Base-by-base conservation (phyloP, 2,329 filamentous ascomycete genomes). In the Xylaria hypoxylon region DNA sequence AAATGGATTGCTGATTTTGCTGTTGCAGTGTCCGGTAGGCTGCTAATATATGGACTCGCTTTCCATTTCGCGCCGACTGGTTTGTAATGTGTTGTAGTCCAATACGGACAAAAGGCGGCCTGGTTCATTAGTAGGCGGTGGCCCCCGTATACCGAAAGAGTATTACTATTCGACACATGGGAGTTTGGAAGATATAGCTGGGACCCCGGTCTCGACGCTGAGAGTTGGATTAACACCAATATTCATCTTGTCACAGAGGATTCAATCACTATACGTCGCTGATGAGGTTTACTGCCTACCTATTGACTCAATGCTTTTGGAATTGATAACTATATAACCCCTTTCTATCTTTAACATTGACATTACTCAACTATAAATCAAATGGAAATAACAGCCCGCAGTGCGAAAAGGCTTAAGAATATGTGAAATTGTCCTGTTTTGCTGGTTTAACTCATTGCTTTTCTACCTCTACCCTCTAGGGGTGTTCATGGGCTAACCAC, bases 31-130 rank as follows among this genome's bases (percentile, higher is more conserved):
- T 31, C 42, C 6, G 67, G 67, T 4, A 51, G n/a, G 24, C 63
- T 56, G 53, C 56, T 63, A 59, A n/a, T 69, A 19, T 69, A 68
- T 22, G 63, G 65, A 8, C 51, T 68, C 11, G 59, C 51, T 19
- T 72, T 67, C 53, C 28, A 65, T n/a, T 68, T 64, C 40, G 19
- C 28, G 33, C 51, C 48, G 17, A 10, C 59, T 6, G 1, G 22
- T 19, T 22, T 19, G 5, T 52, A 58, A 11, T 1, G 28, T 15
- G 24, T 33, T 26, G 11, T 3, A 42, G 2, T 2, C 38, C 15
- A 33, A 7, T 8, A 10, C 31, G 5, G 35, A 38, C 15, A 38
- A 2, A 15, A 11, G 13, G 2, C 1, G 8, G 13, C 13, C 35
- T 38, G 13, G 35, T 38, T 38, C 35, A 5, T 15, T 38, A 11